Base-by-base conservation (phyloP, 768 basidiomycete genomes). In the Leccinum sublutescens region DNA sequence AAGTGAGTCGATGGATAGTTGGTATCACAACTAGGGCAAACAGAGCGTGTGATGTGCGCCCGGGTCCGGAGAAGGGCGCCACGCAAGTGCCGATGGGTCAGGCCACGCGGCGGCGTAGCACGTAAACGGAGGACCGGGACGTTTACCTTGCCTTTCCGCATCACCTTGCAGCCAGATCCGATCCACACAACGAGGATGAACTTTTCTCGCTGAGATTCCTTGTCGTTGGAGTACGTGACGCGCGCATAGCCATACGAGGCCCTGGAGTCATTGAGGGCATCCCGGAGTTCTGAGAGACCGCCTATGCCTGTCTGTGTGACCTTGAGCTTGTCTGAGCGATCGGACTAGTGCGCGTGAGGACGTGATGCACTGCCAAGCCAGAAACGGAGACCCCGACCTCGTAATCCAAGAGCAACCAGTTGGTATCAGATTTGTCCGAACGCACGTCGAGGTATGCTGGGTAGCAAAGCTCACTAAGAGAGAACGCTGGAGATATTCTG, bases 351-450 rank as follows among this genome's bases (percentile, higher is more conserved):
- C 25, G 60, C 53, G 64, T 60, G 54, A 59, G 55, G 54, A 62
- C 50, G 59, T 64, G 67, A 60, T 65, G 62, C 70, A 52, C 60
- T 60, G 56, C 31, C 21, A 59, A 55, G 45, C 53, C 59, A 45
- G 23, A 33, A n/a, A 19, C 47, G 50, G 57, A 2, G 43, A 34
- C 29, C 80, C 80, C 69, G 64, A 85, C 87, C 79, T 89, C 88
- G 73, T 98, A 98, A 72, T 96, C 91, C 58, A 97, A 76, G 57
- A 98, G 79, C 49, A 95, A 70, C 94, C 94, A 98, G 72, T 91
- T 97, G 33, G 86, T 90, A 31, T 91, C 89, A 40, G 86, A 80
- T 70, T 94, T 94, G 80, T 92, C 87, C 62, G 79, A 81, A 64
- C 95, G 87, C 56, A 97, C 88, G 65, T 94, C 90, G 73, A 84